These are phyloP conservation scores for Monosporascus sp. DNA, from an alignment of 2,329 filamentous ascomycete species.

Conservation along the genomic window DNA sequence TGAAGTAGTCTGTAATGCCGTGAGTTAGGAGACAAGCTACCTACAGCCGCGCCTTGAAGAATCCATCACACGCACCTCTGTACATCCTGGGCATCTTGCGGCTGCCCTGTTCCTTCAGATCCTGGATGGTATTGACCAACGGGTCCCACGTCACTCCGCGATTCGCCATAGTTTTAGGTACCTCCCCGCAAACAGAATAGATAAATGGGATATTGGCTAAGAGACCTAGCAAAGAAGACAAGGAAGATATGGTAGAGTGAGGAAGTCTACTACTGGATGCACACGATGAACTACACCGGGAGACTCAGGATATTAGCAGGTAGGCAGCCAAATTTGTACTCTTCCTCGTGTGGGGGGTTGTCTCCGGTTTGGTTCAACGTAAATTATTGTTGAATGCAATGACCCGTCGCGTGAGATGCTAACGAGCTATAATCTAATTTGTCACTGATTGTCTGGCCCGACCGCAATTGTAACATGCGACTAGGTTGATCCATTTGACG, in stretches of 20 bases:
- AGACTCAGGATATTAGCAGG: conserved; percentile 1
- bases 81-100: conserved; percentile 34
- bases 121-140: conserved; percentile 28
- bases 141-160: conserved; percentile 8
- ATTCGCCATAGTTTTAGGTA: conserved; percentile 13
- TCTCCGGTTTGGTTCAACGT: not conserved
- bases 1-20: conserved; percentile 44
- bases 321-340: not conserved
- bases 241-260: not conserved
- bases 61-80: conserved; percentile 20
- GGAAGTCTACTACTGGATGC: not conserved
- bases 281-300: not conserved
- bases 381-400: not conserved
- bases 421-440: not conserved
- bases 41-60: not conserved
- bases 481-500: not conserved
- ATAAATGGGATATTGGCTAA: not conserved
- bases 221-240: not conserved
- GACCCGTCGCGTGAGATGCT: not conserved
- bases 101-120: conserved; percentile 35
- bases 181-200: not conserved
- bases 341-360: not conserved
- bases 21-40: not conserved
- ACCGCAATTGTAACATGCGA: not conserved
- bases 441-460: not conserved